Percentiles rank a stretch among this genome's conserved stretches.
These are phyloP conservation scores for Annulohypoxylon nitens DNA, from an alignment of 495 filamentous ascomycete species.

Conservation along the genomic window DNA sequence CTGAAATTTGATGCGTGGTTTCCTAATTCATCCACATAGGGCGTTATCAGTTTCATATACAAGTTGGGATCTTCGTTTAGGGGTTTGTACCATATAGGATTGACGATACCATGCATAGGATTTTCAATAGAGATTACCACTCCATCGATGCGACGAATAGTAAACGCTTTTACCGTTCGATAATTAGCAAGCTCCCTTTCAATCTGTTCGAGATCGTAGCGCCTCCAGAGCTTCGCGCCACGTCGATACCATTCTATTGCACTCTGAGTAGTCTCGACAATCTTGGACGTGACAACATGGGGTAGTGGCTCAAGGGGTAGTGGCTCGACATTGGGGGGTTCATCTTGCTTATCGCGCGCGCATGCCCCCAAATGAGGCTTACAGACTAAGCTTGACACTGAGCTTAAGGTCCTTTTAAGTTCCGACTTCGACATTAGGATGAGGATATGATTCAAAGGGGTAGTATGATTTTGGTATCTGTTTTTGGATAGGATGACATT, in stretches of 20 bases:
- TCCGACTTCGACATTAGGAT: background rate
- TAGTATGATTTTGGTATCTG: background rate
- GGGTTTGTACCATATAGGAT: constrained; percentile 16
- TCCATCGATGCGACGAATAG: constrained; percentile 28
- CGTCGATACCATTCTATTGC: constrained; percentile 23
- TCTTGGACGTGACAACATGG: background rate
- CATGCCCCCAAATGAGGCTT: background rate
- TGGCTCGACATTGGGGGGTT: background rate
- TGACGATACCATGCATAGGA: constrained; percentile 2
- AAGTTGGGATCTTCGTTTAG: background rate
- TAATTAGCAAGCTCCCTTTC: constrained; percentile 20
- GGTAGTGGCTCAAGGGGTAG: background rate
- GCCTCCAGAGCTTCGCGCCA: constrained; percentile 19
- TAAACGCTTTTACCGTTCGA: constrained; percentile 1
- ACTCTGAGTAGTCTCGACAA: constrained; percentile 16
- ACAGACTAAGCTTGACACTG: background rate
- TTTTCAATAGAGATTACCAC: constrained; percentile 7
- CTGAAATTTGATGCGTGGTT: constrained; percentile 16
- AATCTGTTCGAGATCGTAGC: constrained; percentile 20
- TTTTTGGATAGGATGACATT: background rate
- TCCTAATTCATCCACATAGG: background rate
- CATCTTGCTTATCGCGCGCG: background rate
- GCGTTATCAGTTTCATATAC: background rate
- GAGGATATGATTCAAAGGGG: background rate
- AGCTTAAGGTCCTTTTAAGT: background rate